Evolutionary conservation across 768 basidiomycete genomes (phyloP), one percentile per base, ranked within the genome.

Genomic region (Russula foetens): DNA sequence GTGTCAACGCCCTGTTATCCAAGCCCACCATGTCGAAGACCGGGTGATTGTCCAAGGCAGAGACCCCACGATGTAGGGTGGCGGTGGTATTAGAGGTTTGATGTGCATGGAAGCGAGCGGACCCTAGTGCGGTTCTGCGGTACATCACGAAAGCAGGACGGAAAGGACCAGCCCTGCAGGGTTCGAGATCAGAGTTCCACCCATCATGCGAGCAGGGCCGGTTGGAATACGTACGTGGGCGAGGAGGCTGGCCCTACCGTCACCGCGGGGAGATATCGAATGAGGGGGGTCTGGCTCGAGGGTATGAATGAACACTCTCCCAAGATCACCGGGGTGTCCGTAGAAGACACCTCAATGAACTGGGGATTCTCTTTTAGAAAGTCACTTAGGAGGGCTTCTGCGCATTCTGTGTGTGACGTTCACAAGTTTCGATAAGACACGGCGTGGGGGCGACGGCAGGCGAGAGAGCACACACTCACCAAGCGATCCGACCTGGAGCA

Each of bases 291-390:
- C 17, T 24, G 29, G 29, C 45, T 58, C 9, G 56, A 43, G 19
- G 46, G 12, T 21, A 17, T n/a, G 38, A 26, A 60, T 6, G 61
- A 47, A 31, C 56, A 62, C 28, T 58, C 51, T 48, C 61, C 61
- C 24, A 62, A 24, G 21, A 62, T 58, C 56, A 58, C 45, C 28
- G 61, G 61, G 24, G 51, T 28, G 38, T 58, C 46, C 29, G 56
- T 58, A n/a, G 61, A 58, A 26, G 61, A 62, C 3, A 62, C 50
- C n/a, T 62, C 56, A 21, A 19, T 53, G 46, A 62, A 62, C n/a
- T 29, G 61, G 14, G 61, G 61, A 23, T 62, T 58, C 41, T 52
- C 61, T 26, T 6, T 48, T 38, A 62, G 61, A 35, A 62, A 62
- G 44, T 62, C 56, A 44, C 48, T 8, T 19, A 62, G 12, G 44